Evolutionary conservation across 306 rosid species (phyloP).

Genomic region (Geum urbanum): DNA sequence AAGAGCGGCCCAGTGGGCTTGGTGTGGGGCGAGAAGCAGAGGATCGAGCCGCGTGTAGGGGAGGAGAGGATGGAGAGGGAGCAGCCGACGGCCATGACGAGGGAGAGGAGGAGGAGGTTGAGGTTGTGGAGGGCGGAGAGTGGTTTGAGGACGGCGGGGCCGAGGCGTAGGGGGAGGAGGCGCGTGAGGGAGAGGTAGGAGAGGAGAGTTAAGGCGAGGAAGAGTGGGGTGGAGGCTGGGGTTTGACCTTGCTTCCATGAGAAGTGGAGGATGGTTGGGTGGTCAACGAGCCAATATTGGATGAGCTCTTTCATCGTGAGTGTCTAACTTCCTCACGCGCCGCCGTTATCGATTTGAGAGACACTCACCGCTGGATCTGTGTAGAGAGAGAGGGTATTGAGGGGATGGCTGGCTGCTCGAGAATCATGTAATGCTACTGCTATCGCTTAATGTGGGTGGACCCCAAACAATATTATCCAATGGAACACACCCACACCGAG

Average conservation of each 20-base stretch:
- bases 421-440: too few species aligned
- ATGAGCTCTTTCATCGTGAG: background rate
- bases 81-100: conserved; percentile 53
- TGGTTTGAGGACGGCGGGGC: conserved; percentile 38
- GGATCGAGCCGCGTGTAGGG: conserved; percentile 28
- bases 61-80: conserved; percentile 37
- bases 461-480: too few species aligned
- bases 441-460: too few species aligned
- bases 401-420: too few species aligned
- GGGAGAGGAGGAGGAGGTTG: conserved; percentile 62
- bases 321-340: background rate
- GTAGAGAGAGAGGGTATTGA: too few species aligned
- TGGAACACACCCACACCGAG: too few species aligned
- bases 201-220: conserved; percentile 34
- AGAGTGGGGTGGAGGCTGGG: conserved; percentile 39
- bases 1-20: conserved; percentile 66
- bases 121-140: conserved; percentile 59
- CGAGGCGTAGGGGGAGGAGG: conserved; percentile 24
- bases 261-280: conserved; percentile 52
- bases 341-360: background rate
- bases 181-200: conserved; percentile 47
- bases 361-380: too few species aligned
- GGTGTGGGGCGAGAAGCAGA: conserved; percentile 60
- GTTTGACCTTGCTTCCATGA: conserved; percentile 51
- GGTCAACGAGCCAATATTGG: conserved; percentile 43